A percentile compares a stretch with the other conserved stretches of the same genome.
Evolutionary conservation across 2,329 filamentous ascomycete genomes (phyloP).

Genomic region (Ophiobolus disseminans): DNA sequence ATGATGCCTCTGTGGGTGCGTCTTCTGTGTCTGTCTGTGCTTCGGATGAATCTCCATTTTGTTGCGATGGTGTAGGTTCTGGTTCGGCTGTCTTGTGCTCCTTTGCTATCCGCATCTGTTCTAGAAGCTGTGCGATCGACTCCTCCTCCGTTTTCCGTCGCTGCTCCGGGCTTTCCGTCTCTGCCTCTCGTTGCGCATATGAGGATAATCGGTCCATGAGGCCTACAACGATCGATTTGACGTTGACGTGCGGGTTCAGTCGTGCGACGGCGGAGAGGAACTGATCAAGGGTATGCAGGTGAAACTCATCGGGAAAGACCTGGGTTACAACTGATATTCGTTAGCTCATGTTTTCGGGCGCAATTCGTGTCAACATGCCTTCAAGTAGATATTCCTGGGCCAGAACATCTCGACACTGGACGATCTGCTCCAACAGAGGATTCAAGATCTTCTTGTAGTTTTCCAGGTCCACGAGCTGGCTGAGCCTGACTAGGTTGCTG

Average conservation of each 20-base stretch:
- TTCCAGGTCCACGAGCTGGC: constrained; percentile 93
- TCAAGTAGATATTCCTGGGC: constrained; percentile 97
- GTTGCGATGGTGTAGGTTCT: constrained; percentile 30
- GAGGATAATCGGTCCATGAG: constrained; percentile 95
- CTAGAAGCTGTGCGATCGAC: constrained; percentile 77
- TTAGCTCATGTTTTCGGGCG: constrained; percentile 23
- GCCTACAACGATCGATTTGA: constrained; percentile 97
- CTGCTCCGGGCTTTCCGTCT: constrained; percentile 72
- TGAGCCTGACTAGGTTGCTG: constrained; percentile 93
- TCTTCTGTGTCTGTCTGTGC: constrained; percentile 34
- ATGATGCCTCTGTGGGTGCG: constrained; percentile 33
- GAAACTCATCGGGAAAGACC: constrained; percentile 98
- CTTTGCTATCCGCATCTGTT: constrained; percentile 76
- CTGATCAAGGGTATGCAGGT: constrained; percentile 94
- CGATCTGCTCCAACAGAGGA: constrained; percentile 92
- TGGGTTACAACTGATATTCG: constrained; percentile 82
- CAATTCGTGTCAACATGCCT: constrained; percentile 50
- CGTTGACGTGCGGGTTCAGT: constrained; percentile 93
- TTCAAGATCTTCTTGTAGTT: constrained; percentile 92
- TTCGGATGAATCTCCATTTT: constrained; percentile 43
- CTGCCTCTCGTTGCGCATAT: constrained; percentile 89
- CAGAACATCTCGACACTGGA: constrained; percentile 95
- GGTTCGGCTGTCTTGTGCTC: constrained; percentile 53
- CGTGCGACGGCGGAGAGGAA: constrained; percentile 92
- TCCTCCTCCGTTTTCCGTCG: constrained; percentile 83